Evolutionary conservation across 2,329 filamentous ascomycete genomes (phyloP).

Genomic region (Fusarium foetens): DNA sequence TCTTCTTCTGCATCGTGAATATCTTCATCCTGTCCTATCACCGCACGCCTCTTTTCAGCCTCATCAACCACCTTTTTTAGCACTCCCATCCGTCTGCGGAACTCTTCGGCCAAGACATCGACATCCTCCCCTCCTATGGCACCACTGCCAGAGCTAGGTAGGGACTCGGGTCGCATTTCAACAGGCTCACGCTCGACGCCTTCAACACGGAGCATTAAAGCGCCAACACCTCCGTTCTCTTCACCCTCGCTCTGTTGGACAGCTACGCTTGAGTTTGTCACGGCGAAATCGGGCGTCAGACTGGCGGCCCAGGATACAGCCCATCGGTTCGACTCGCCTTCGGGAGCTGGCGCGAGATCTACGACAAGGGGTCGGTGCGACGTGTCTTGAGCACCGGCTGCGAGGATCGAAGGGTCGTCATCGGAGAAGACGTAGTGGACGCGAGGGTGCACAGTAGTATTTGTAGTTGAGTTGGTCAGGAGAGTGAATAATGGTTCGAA

Average conservation of each 20-base stretch:
- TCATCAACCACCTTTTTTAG: conserved; percentile 65
- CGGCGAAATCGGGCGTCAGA: conserved; percentile 77
- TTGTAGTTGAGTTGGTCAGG: conserved; percentile 78
- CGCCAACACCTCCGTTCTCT: conserved; percentile 37
- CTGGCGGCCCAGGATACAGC: conserved; percentile 75
- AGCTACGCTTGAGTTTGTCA: conserved; percentile 58
- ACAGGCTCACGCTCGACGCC: conserved; percentile 53
- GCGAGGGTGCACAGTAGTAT: conserved; percentile 82
- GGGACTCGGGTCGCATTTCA: conserved; percentile 41
- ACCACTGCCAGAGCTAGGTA: conserved; percentile 47
- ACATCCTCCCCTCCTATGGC: conserved; percentile 59
- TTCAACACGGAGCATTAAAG: conserved; percentile 51
- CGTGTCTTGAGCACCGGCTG: conserved; percentile 61
- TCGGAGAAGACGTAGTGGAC: conserved; percentile 95
- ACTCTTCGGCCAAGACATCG: conserved; percentile 63
- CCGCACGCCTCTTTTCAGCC: conserved; percentile 56
- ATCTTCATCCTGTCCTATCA: conserved; percentile 38
- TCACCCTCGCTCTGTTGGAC: conserved; percentile 55
- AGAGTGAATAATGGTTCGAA: conserved; percentile 89
- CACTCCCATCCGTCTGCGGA: conserved; percentile 66
- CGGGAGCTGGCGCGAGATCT: conserved; percentile 58
- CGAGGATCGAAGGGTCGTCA: conserved; percentile 83
- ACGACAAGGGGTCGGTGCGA: conserved; percentile 64
- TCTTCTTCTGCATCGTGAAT: conserved; percentile 6
- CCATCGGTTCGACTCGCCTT: conserved; percentile 56